Base-by-base conservation (phyloP, 2,329 filamentous ascomycete genomes). In the Didymella glomerata region DNA sequence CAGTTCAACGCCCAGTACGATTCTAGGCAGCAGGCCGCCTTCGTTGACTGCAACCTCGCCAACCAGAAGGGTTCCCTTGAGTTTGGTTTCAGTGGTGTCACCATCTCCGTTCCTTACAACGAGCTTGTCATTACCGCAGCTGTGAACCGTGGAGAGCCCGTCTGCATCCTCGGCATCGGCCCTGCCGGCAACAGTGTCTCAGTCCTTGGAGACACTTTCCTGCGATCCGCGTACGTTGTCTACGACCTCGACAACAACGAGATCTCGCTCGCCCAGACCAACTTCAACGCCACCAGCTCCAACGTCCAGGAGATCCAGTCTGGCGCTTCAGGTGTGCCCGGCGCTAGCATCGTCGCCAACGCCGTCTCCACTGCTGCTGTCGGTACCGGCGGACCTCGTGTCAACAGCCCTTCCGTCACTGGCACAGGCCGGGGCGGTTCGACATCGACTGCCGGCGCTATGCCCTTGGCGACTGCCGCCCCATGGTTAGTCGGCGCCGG, bases 161-260 rank as follows among this genome's bases (percentile, higher is more conserved):
- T 82, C 41, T 83, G 81, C 64, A 81, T 83, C 42, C 70, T 83
- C 16, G 77, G 76, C 48, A 84, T 88, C 64, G 77, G 76, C 3
- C 83, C 84, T 0, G 78, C 84, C 0, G 81, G 79, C 32, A 75
- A 76, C 62, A 81, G 79, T 22, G 74, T 79, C 2, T 72, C 81
- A 7, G 82, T 87, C 7, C 79, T 88, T 1, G 86, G 86, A 28
- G 86, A 88, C 71, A 88, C 86, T 0, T 88, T 88, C 76, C 75
- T 88, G 16, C 83, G 86, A 54, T 85, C 81, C 54, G 86, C 86
- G 2, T 88, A 88, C 68, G 84, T 88, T 44, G 86, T 88, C 2
- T 88, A 87, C 72, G 85, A 88, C 60, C 77, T 88, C 14, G 74
- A 72, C 20, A 85, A 84, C 72, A 87, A 88, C 70, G 79, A 86